Evolutionary conservation across 305 asterid species (phyloP).

Genomic region (Solanum hybrid): DNA sequence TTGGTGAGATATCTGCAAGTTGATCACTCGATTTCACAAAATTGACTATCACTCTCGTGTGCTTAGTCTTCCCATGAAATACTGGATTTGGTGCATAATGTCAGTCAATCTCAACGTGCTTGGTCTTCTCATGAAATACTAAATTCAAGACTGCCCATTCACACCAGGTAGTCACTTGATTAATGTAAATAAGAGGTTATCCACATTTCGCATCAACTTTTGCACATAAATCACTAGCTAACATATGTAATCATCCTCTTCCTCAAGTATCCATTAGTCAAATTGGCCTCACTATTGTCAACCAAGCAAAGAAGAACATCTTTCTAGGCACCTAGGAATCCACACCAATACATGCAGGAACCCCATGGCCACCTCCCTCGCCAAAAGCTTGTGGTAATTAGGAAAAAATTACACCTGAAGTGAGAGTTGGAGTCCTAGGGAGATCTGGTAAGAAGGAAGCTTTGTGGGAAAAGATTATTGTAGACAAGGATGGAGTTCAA

Average conservation of each 20-base stretch:
- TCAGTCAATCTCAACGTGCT: neutral
- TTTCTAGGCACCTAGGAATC: neutral
- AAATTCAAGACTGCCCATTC: neutral
- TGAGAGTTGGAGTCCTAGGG: neutral
- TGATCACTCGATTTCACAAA: neutral
- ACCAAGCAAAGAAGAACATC: neutral
- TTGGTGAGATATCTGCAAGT: neutral
- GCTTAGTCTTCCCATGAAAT: neutral
- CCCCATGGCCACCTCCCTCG: neutral
- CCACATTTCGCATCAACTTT: neutral
- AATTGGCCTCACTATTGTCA: neutral
- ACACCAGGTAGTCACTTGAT: neutral
- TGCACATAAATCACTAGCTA: neutral
- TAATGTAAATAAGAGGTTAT: neutral
- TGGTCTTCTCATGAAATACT: neutral
- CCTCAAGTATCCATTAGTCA: neutral
- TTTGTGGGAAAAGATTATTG: neutral
- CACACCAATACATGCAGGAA: neutral
- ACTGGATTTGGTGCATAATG: neutral
- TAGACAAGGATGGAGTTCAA: neutral
- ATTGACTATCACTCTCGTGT: neutral
- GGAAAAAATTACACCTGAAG: neutral
- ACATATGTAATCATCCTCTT: neutral
- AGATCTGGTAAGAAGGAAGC: neutral
- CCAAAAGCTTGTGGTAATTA: neutral